Percentiles rank a stretch among this genome's conserved stretches.
Conservation (phyloP, 2,329 filamentous ascomycete genomes). For the Penicillium glabrum region DNA sequence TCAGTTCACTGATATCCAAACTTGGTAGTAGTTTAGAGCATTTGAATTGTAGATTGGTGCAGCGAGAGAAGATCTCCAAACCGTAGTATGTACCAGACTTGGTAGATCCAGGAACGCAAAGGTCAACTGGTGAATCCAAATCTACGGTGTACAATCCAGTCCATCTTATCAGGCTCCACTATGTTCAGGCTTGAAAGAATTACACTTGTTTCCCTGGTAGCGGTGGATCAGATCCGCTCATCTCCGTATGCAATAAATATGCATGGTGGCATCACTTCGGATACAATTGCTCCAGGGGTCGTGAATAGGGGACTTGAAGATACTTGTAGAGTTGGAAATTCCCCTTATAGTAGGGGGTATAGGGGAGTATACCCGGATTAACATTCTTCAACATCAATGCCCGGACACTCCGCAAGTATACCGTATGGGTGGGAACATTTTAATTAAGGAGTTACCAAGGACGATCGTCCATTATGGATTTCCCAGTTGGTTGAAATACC, state of each 20-base stretch:
- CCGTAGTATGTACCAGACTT: not conserved
- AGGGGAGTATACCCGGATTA: not conserved
- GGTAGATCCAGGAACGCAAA: not conserved
- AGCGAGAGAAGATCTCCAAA: not conserved
- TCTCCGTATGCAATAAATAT: not conserved
- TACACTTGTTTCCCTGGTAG: not conserved
- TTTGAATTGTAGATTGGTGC: not conserved
- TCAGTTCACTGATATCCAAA: not conserved
- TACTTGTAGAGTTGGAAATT: not conserved
- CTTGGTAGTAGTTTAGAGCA: not conserved
- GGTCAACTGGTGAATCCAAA: not conserved
- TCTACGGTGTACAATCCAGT: constrained; percentile 5
- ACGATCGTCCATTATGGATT: not conserved
- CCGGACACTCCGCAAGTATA: not conserved
- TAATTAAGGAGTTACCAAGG: not conserved
- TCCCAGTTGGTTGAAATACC: not conserved
- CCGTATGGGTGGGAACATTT: not conserved
- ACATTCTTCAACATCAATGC: not conserved
- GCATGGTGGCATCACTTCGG: not conserved
- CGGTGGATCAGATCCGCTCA: not conserved
- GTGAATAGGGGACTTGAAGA: not conserved
- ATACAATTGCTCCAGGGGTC: not conserved
- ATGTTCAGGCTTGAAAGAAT: not conserved
- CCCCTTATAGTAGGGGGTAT: not conserved
- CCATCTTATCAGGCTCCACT: not conserved